A percentile compares a stretch with the other conserved stretches of the same genome.
Conservation (phyloP, 805 yeast species). For the Candida boleticola region DNA sequence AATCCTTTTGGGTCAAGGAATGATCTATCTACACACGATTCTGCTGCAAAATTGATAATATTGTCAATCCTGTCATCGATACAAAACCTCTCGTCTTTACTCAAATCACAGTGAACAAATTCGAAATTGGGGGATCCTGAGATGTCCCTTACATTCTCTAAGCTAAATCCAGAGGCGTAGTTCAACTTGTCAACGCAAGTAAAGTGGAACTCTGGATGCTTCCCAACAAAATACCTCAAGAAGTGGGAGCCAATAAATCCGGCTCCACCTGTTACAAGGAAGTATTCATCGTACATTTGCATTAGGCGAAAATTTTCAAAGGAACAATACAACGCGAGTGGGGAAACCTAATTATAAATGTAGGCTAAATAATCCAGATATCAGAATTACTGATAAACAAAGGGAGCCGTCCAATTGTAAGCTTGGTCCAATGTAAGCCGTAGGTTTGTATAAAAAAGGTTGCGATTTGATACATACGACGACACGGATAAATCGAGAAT, state of each 20-base stretch:
- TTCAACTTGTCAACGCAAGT: conserved; percentile 46
- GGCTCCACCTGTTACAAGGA: conserved; percentile 55
- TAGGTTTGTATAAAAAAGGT: too few relatives aligned
- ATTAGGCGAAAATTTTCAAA: too few relatives aligned
- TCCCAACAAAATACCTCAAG: conserved; percentile 30
- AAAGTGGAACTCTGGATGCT: conserved; percentile 29
- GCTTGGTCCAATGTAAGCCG: too few relatives aligned
- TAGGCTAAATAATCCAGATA: too few relatives aligned
- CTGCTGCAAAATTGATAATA: conserved; percentile 54
- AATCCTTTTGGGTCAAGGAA: conserved; percentile 44
- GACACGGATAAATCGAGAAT: too few relatives aligned
- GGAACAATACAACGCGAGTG: too few relatives aligned
- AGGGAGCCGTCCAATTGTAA: too few relatives aligned
- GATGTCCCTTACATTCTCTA: conserved; percentile 16
- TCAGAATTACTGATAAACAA: too few relatives aligned
- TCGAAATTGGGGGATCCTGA: conserved; percentile 16
- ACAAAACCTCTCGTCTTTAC: too few relatives aligned
- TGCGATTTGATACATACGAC: too few relatives aligned
- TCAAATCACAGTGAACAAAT: conserved; percentile 35
- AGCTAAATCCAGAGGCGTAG: conserved; percentile 41
- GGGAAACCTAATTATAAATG: too few relatives aligned
- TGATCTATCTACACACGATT: conserved; percentile 53
- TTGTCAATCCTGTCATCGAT: conserved; percentile 3
- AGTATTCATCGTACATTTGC: conserved; percentile 9
- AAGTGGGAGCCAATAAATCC: conserved; percentile 57